Conservation (phyloP, 2,329 filamentous ascomycete genomes). For the Emmonsiellopsis sp. region DNA sequence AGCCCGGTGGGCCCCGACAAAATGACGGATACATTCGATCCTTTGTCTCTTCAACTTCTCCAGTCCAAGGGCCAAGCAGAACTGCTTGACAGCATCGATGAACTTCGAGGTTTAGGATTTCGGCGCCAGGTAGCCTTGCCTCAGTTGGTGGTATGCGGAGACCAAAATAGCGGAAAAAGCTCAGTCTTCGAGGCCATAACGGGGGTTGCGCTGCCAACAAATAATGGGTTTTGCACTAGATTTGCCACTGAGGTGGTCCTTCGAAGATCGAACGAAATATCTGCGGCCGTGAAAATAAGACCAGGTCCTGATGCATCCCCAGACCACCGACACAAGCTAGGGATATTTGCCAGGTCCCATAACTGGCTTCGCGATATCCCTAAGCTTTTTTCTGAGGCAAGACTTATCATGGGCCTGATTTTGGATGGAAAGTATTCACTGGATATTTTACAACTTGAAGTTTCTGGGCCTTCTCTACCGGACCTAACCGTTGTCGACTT, state of each 20-base stretch:
- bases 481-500: constrained; percentile 54
- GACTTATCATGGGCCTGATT: constrained; percentile 15
- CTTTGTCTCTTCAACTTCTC: constrained; percentile 6
- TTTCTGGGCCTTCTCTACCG: constrained; percentile 49
- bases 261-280: constrained; percentile 18
- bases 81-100: constrained; percentile 12
- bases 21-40: constrained; percentile 3
- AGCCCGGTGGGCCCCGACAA: background rate
- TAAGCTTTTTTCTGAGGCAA: constrained; percentile 17
- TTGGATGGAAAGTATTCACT: constrained; percentile 19
- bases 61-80: constrained; percentile 11
- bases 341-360: constrained; percentile 12
- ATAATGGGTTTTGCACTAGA: constrained; percentile 46
- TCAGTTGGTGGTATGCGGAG: constrained; percentile 12
- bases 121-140: constrained; percentile 9
- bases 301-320: constrained; percentile 13
- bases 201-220: constrained; percentile 16
- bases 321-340: constrained; percentile 13
- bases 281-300: constrained; percentile 16
- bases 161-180: constrained; percentile 11
- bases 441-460: constrained; percentile 50
- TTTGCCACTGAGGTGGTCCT: constrained; percentile 53
- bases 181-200: constrained; percentile 13
- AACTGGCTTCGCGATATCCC: constrained; percentile 16
- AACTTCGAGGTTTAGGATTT: constrained; percentile 12